Percentiles rank a stretch among this genome's conserved stretches.
phyloP scores from a whole-genome alignment of 768 basidiomycete genomes.

The Boletus speciosus region DNA sequence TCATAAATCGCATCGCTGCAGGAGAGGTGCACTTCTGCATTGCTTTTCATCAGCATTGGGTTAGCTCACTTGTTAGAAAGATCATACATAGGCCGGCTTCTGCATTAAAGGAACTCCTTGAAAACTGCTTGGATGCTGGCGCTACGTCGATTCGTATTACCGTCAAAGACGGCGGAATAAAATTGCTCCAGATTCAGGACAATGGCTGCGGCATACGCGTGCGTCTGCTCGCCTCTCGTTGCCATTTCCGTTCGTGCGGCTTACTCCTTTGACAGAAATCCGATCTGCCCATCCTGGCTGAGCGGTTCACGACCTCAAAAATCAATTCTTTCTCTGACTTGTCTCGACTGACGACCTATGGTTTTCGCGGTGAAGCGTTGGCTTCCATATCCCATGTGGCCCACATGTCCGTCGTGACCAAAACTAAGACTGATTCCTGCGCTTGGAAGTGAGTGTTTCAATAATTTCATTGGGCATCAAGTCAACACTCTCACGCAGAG shows the following conservation, averaged over 20 bases:
- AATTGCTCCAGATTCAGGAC: constrained; percentile 92
- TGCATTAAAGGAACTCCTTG: constrained; percentile 92
- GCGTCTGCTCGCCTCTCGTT: constrained; percentile 26
- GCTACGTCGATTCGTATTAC: constrained; percentile 82
- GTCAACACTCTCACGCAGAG: constrained; percentile 44
- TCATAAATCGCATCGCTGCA: constrained; percentile 91
- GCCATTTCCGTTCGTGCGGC: neutral
- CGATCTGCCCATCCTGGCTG: constrained; percentile 87
- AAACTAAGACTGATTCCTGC: constrained; percentile 74
- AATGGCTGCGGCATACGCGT: constrained; percentile 95
- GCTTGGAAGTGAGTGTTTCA: constrained; percentile 82
- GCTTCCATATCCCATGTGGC: constrained; percentile 95
- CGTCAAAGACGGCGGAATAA: constrained; percentile 94
- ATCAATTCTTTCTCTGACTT: constrained; percentile 83
- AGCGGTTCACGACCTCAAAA: constrained; percentile 95
- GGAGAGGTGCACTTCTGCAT: constrained; percentile 48
- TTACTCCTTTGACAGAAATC: constrained; percentile 52
- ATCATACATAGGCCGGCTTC: constrained; percentile 90
- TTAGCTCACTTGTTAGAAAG: constrained; percentile 37
- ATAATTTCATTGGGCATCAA: neutral
- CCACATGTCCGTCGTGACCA: constrained; percentile 85
- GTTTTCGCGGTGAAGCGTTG: constrained; percentile 95
- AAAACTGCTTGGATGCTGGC: constrained; percentile 94
- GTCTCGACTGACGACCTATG: constrained; percentile 82
- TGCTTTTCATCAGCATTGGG: neutral